A percentile compares a stretch with the other conserved stretches of the same genome.
Evolutionary conservation across 805 yeast species (phyloP).

Genomic region (Trichomonascus vanleenenianus): DNA sequence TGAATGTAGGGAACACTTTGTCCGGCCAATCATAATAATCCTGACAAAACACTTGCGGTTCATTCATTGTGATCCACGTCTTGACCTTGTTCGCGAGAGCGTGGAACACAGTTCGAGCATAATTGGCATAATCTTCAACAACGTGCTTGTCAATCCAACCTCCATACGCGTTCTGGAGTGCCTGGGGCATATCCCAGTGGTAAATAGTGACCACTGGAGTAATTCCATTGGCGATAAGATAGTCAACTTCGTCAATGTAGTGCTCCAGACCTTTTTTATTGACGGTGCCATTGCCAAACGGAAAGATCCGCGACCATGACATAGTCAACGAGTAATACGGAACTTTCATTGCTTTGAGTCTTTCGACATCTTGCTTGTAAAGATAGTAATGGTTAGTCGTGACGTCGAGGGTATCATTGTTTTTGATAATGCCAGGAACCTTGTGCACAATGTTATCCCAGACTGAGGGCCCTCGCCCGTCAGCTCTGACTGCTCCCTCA

Average conservation of each 20-base stretch:
- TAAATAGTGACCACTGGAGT: slow-evolving; percentile 28
- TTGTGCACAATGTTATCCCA: slow-evolving; percentile 20
- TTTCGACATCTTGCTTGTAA: slow-evolving; percentile 28
- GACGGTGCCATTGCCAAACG: slow-evolving; percentile 22
- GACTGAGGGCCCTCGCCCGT: slow-evolving; percentile 28
- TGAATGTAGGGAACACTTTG: slow-evolving; percentile 21
- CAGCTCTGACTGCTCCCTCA: slow-evolving; percentile 31
- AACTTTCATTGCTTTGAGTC: slow-evolving; percentile 28
- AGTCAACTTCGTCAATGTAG: slow-evolving; percentile 26
- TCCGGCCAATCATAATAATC: slow-evolving; percentile 16
- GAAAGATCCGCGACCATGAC: slow-evolving; percentile 31
- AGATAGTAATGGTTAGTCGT: slow-evolving; percentile 30
- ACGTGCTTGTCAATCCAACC: slow-evolving; percentile 25
- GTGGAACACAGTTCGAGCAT: slow-evolving; percentile 27
- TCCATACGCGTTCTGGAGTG: slow-evolving; percentile 18
- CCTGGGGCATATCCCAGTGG: slow-evolving; percentile 30
- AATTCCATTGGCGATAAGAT: slow-evolving; percentile 19
- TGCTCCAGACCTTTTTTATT: slow-evolving; percentile 25
- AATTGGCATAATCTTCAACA: slow-evolving; percentile 28
- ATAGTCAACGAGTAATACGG: slow-evolving; percentile 28
- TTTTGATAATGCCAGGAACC: slow-evolving; percentile 8
- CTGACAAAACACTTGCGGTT: slow-evolving; percentile 22
- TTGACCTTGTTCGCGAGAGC: slow-evolving; percentile 28
- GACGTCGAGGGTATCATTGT: slow-evolving; percentile 19
- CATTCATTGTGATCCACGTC: slow-evolving; percentile 29